Base-by-base conservation (phyloP, 2,329 filamentous ascomycete genomes). In the Talaromyces sp. region DNA sequence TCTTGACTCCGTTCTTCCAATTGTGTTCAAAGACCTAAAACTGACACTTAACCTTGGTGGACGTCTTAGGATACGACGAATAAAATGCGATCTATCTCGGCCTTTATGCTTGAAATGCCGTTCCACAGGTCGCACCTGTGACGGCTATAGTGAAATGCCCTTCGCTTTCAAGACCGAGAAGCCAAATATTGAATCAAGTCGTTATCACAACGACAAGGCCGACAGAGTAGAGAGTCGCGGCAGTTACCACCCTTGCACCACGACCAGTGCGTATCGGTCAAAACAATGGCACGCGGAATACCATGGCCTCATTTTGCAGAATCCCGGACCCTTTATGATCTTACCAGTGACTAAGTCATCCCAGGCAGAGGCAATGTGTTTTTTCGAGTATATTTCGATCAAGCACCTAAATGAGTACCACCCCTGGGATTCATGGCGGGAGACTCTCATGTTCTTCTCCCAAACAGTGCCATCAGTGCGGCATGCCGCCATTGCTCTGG, bases 71-170 rank as follows among this genome's bases (percentile, higher is more conserved):
- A 76, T 75, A 67, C 68, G 74, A 64, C 69, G 74, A 62, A 52
- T 78, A 16, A 78, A 76, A 69, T 77, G 75, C 62, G 76, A 77
- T 69, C 63, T 70, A 53, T 57, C 71, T 61, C 69, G 14, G 57
- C 75, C 74, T 63, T 72, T 67, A 59, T 77, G 75, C 67, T 52
- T 68, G 56, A 77, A 73, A 69, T 77, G 75, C 64, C 47, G 61
- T 18, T 76, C 72, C 30, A 78, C 75, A 27, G 75, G 75, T 63
- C 75, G 75, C 56, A 70, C 66, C 42, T 78, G 76, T 65, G 75
- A 77, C 50, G 75, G 75, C 63, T 78, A 75, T 64, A 56, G 40
- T 60, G 64, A 67, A 63, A 57, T 55, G 18, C 54, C 61, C 31
- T 53, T 57, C 60, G 42, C 36, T 61, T 71, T 64, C 63, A 72